A percentile compares a stretch with the other conserved stretches of the same genome.
These are phyloP conservation scores for Batrachochytrium dendrobatidis DNA, from an alignment of 371 early-diverging fungal species.

Conservation along the genomic window DNA sequence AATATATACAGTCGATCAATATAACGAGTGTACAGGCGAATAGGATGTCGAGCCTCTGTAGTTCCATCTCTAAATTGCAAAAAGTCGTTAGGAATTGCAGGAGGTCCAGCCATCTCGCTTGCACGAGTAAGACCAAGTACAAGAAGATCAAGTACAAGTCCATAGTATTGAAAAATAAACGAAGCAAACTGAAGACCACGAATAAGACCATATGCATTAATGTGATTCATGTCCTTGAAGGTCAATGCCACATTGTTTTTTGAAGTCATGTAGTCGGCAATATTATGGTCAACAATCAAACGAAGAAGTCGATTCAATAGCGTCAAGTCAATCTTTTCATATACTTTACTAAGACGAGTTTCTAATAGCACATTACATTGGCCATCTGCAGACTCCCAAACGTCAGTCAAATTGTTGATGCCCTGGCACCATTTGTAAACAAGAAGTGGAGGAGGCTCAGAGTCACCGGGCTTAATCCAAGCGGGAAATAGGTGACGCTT, in stretches of 20 bases:
- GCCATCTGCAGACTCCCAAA: slow-evolving; percentile 90
- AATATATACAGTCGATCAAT: slow-evolving; percentile 91
- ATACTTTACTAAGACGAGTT: slow-evolving; percentile 82
- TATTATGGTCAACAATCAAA: slow-evolving; percentile 93
- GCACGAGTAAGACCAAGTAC: slow-evolving; percentile 94
- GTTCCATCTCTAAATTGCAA: slow-evolving; percentile 88
- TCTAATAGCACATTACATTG: slow-evolving; percentile 94
- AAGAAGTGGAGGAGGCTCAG: slow-evolving; percentile 92
- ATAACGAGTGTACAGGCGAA: slow-evolving; percentile 92
- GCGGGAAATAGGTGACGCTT: slow-evolving; percentile 87
- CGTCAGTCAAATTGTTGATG: slow-evolving; percentile 89
- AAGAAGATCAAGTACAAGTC: slow-evolving; percentile 90
- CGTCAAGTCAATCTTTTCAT: slow-evolving; percentile 97
- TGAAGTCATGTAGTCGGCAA: slow-evolving; percentile 98
- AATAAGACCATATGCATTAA: slow-evolving; percentile 94
- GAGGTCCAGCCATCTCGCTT: slow-evolving; percentile 94
- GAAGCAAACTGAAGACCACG: slow-evolving; percentile 97
- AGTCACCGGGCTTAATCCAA: slow-evolving; percentile 97
- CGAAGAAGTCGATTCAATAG: slow-evolving; percentile 91
- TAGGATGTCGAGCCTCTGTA: slow-evolving; percentile 93
- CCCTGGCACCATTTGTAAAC: slow-evolving; percentile 98
- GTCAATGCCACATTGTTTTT: slow-evolving; percentile 95
- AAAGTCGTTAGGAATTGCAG: slow-evolving; percentile 91
- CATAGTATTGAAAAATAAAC: slow-evolving; percentile 97
- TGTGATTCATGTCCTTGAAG: slow-evolving; percentile 99